phyloP scores from a whole-genome alignment of 164 flowering plant species.

The Vitis riparia region DNA sequence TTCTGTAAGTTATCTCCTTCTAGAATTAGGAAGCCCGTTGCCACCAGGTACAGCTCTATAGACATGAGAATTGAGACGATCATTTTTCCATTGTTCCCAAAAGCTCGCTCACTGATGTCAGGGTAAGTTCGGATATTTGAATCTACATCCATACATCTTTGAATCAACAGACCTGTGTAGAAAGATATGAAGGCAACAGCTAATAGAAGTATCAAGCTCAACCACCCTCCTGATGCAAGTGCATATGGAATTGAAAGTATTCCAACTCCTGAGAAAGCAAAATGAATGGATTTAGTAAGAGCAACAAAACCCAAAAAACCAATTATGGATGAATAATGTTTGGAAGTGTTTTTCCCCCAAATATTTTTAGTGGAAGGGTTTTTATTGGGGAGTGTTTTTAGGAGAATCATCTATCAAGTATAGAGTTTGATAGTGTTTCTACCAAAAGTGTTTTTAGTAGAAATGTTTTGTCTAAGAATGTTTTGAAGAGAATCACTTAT shows the following conservation, averaged over 20 bases:
- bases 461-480: too few relatives aligned
- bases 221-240: slow-evolving; percentile 21
- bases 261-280: slow-evolving; percentile 15
- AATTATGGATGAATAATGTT: too few relatives aligned
- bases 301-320: too few relatives aligned
- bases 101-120: slow-evolving; percentile 11
- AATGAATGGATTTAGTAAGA: too few relatives aligned
- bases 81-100: slow-evolving; percentile 14
- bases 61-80: slow-evolving; percentile 11
- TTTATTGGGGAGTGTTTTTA: too few relatives aligned
- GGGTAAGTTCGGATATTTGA: slow-evolving; percentile 12
- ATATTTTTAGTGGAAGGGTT: too few relatives aligned
- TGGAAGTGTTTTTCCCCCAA: too few relatives aligned
- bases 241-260: slow-evolving; percentile 23
- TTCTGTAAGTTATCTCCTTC: slow-evolving; percentile 26
- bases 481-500: too few relatives aligned
- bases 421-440: too few relatives aligned
- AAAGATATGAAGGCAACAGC: slow-evolving; percentile 8
- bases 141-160: slow-evolving; percentile 16
- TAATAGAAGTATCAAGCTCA: slow-evolving; percentile 15
- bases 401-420: too few relatives aligned
- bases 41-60: slow-evolving; percentile 18
- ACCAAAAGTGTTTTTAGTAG: too few relatives aligned
- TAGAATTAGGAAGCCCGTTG: slow-evolving; percentile 14
- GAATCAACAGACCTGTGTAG: slow-evolving; percentile 11